A percentile compares a stretch with the other conserved stretches of the same genome.
Conservation (phyloP, 768 basidiomycete species). For the Naematelia encephala region DNA sequence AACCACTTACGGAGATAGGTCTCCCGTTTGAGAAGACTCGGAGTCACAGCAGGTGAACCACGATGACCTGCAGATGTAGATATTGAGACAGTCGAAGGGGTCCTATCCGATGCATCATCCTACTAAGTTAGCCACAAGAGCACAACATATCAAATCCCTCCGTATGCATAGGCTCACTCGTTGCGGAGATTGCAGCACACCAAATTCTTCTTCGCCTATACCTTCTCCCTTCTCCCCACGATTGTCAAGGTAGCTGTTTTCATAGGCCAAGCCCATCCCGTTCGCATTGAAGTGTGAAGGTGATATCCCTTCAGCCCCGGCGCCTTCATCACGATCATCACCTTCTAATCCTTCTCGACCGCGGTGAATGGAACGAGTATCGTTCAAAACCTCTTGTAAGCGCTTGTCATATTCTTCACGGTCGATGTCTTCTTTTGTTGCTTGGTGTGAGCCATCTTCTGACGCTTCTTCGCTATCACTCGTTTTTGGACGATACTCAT, state of each 20-base stretch:
- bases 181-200: slow-evolving; percentile 8
- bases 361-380: not conserved
- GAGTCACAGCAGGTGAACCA: slow-evolving; percentile 15
- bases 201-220: slow-evolving; percentile 19
- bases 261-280: not conserved
- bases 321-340: not conserved
- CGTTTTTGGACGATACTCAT: slow-evolving; percentile 7
- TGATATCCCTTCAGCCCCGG: too few relatives aligned
- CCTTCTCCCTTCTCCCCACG: not conserved
- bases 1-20: not conserved
- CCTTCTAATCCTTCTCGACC: not conserved
- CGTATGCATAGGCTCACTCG: slow-evolving; percentile 15
- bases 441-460: not conserved
- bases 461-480: not conserved
- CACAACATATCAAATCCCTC: too few relatives aligned
- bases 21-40: slow-evolving; percentile 13
- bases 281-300: too few relatives aligned
- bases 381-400: not conserved
- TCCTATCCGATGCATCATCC: slow-evolving; percentile 1
- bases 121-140: not conserved
- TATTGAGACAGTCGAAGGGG: not conserved
- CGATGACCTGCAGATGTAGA: slow-evolving; percentile 4
- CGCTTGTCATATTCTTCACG: not conserved
- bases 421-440: not conserved
- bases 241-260: not conserved